Percentiles rank a stretch among this genome's conserved stretches.
Evolutionary conservation across 352 stramenopile species (phyloP).

Genomic region (Phytophthora cajani): DNA sequence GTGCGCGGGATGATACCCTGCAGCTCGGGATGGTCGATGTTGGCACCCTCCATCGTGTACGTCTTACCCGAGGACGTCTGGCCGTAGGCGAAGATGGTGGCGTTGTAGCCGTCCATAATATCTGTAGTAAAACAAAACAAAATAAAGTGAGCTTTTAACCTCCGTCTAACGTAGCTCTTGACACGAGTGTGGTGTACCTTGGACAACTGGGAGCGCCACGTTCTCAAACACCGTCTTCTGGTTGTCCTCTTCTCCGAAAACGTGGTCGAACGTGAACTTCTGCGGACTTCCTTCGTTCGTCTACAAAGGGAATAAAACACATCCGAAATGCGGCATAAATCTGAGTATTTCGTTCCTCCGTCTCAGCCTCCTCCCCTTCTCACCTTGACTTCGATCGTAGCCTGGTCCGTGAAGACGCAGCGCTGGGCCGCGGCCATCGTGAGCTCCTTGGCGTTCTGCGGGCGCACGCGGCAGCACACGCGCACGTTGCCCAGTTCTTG

Average conservation of each 20-base stretch:
- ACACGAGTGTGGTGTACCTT: constrained; percentile 55
- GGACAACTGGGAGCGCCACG: constrained; percentile 86
- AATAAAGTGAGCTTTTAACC: not conserved
- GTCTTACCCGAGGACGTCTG: constrained; percentile 85
- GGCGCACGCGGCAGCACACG: constrained; percentile 85
- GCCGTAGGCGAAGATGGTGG: constrained; percentile 94
- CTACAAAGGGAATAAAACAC: constrained; percentile 21
- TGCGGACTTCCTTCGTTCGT: constrained; percentile 63
- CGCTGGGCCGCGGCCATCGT: constrained; percentile 63
- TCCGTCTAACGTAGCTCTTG: not conserved
- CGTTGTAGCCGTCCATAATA: constrained; percentile 94
- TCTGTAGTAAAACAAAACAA: constrained; percentile 42
- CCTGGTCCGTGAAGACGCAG: constrained; percentile 57
- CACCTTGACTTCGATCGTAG: constrained; percentile 77
- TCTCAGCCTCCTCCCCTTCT: not conserved
- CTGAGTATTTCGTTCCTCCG: not conserved
- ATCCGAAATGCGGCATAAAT: not conserved
- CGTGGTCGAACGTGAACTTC: constrained; percentile 91
- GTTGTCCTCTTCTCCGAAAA: constrained; percentile 84
- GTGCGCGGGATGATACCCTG: constrained; percentile 90
- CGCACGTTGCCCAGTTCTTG: constrained; percentile 69
- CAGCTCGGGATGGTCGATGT: constrained; percentile 88
- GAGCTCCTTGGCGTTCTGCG: constrained; percentile 83
- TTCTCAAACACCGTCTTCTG: constrained; percentile 92
- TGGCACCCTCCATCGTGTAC: constrained; percentile 49